Base-by-base conservation (phyloP, 306 rosid genomes). In the Gillenia trifoliata region DNA sequence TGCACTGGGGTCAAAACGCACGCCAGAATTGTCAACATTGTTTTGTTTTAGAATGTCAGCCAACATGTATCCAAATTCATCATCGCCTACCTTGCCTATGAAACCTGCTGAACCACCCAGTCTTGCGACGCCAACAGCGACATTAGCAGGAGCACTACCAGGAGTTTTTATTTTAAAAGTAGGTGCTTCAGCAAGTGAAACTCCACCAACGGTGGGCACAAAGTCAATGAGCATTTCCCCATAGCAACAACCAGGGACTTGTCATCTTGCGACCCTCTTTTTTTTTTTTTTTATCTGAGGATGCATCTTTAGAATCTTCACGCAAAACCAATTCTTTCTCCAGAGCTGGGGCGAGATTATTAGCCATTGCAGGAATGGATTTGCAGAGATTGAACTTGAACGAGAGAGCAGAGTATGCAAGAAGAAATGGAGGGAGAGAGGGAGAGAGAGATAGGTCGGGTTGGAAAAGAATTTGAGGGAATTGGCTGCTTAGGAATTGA, bases 131-230 rank as follows among this genome's bases (percentile, higher is more conserved):
- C 98, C 98, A 55, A 91, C 97, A 70, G 92, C 96, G 70, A 93
- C 98, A 81, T 93, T 91, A 59, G 97, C 97, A 70, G 98, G 98
- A 75, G 98, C 97, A 74, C 98, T 97, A 65, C 98, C 98, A 4
- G 93, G 97, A 60, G 96, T 90, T 77, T 93, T 93, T n/a, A n/a
- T n/a, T 79, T 89, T 68, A 83, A 93, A 93, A 78, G 96, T 93
- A 3, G 97, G 88, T 64, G 98, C 97, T 76, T 89, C 97, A 40
- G 97, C 98, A 55, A 93, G 87, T 34, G 97, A 90, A 71, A 93
- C 97, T 69, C 97, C 98, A 45, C 82, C 87, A 25, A 81, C 93
- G 5, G 92, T 89, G 69, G 98, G 98, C 75, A 91, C 93, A 80
- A 91, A 91, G 79, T 91, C 96, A 22, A 91, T 84, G 57, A 91